These are phyloP conservation scores for Avena sativa DNA, from an alignment of 176 grass and related monocot species.

Conservation along the genomic window DNA sequence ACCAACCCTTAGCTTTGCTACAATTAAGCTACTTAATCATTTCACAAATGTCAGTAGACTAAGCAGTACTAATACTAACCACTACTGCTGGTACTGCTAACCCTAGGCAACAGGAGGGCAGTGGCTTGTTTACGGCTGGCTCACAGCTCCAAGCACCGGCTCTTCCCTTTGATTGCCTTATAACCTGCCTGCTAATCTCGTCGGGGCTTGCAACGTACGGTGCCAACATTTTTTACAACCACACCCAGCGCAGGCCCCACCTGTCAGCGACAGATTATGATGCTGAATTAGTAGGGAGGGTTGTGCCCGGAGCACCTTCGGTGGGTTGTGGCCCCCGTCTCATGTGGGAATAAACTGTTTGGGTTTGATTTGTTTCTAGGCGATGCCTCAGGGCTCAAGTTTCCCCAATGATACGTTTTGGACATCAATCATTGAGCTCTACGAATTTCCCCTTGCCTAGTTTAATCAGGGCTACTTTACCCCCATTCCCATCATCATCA, in stretches of 20 bases:
- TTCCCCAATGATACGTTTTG: conserved; percentile 60
- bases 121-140: conserved; percentile 52
- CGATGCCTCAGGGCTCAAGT: conserved; percentile 48
- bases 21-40: conserved; percentile 20
- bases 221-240: background rate
- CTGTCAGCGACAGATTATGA: background rate
- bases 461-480: conserved; percentile 39
- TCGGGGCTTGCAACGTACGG: background rate
- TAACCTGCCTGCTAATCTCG: background rate
- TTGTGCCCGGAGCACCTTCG: background rate
- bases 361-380: conserved; percentile 41
- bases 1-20: background rate
- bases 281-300: background rate
- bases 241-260: background rate
- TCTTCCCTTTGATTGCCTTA: conserved; percentile 35
- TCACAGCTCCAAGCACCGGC: conserved; percentile 64
- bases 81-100: background rate
- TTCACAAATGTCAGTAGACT: background rate
- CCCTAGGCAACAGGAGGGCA: background rate
- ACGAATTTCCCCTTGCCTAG: conserved; percentile 9
- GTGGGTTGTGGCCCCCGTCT: background rate
- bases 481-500: conserved; percentile 37
- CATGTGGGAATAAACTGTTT: conserved; percentile 48
- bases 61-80: background rate
- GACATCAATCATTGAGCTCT: conserved; percentile 38